A percentile compares a stretch with the other conserved stretches of the same genome.
Conservation (phyloP, 257 asterid species). For the Capsicum chinense region DNA sequence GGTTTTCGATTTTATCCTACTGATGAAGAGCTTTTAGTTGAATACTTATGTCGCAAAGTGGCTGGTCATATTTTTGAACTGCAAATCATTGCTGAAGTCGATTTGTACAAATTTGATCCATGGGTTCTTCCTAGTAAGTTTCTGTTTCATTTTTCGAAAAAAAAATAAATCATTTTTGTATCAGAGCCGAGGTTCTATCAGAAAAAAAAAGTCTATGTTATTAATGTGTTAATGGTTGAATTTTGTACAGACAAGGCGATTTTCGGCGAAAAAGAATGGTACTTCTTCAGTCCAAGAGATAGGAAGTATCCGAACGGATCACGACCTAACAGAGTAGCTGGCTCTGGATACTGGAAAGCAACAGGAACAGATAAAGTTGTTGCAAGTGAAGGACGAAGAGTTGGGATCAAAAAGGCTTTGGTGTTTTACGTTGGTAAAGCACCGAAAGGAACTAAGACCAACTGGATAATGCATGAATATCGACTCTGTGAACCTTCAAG, state of each 20-base stretch:
- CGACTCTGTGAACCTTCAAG: conserved; percentile 53
- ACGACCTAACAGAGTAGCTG: conserved; percentile 83
- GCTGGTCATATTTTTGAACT: conserved; percentile 71
- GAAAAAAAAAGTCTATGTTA: too few relatives aligned
- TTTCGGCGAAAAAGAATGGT: conserved; percentile 93
- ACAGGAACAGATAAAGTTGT: conserved; percentile 82
- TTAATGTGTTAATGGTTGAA: too few relatives aligned
- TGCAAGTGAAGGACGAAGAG: conserved; percentile 68
- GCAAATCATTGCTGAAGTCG: conserved; percentile 70
- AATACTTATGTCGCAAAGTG: conserved; percentile 68
- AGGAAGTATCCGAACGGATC: conserved; percentile 91
- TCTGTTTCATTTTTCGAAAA: not conserved
- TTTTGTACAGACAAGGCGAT: conserved; percentile 60
- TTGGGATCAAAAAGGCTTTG: conserved; percentile 86
- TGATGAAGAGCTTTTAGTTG: conserved; percentile 86
- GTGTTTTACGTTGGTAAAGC: conserved; percentile 91
- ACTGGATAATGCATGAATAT: conserved; percentile 96
- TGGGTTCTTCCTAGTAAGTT: conserved; percentile 83
- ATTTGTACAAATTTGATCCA: conserved; percentile 79
- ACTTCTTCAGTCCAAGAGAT: conserved; percentile 85
- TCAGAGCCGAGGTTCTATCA: not conserved
- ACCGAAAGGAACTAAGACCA: conserved; percentile 85
- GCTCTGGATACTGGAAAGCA: conserved; percentile 94
- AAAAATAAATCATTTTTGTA: too few relatives aligned
- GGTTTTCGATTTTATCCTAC: conserved; percentile 94